A percentile compares a stretch with the other conserved stretches of the same genome.
Evolutionary conservation across 768 basidiomycete species (phyloP).

Genomic region (Tulasnella sp.): DNA sequence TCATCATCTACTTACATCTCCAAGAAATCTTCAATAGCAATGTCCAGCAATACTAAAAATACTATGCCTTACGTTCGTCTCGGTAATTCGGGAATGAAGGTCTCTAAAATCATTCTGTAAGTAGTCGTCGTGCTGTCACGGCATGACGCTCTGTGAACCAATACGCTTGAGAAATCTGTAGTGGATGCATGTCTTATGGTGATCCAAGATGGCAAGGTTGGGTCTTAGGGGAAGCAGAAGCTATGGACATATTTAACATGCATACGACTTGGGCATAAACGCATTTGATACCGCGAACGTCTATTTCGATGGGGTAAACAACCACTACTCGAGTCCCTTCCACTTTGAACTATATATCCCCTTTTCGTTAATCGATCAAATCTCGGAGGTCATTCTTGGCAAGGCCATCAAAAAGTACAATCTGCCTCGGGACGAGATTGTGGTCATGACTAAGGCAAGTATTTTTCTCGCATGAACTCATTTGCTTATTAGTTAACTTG

Average conservation of each 20-base stretch:
- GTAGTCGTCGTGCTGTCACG: too few relatives aligned
- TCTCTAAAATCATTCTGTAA: neutral
- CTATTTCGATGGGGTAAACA: slow-evolving; percentile 34
- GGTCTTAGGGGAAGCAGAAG: slow-evolving; percentile 40
- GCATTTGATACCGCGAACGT: slow-evolving; percentile 34
- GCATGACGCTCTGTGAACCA: too few relatives aligned
- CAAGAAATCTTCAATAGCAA: too few relatives aligned
- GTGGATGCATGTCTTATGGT: slow-evolving; percentile 51
- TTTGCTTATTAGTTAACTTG: too few relatives aligned
- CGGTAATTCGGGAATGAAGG: neutral
- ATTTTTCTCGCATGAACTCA: too few relatives aligned
- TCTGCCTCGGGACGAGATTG: slow-evolving; percentile 30
- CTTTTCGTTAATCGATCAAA: too few relatives aligned
- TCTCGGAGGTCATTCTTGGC: slow-evolving; percentile 33
- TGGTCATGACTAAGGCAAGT: slow-evolving; percentile 35
- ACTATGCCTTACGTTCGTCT: neutral
- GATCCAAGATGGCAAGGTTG: slow-evolving; percentile 40
- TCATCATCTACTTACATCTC: too few relatives aligned
- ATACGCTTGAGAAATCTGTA: slow-evolving; percentile 21
- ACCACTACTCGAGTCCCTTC: too few relatives aligned
- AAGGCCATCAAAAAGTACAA: slow-evolving; percentile 32
- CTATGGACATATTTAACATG: slow-evolving; percentile 41
- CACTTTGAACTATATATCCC: too few relatives aligned
- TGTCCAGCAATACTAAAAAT: neutral
- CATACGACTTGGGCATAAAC: slow-evolving; percentile 46